Evolutionary conservation across 1,284 basidiomycete genomes (phyloP).

Genomic region (Blastosporella zonata): DNA sequence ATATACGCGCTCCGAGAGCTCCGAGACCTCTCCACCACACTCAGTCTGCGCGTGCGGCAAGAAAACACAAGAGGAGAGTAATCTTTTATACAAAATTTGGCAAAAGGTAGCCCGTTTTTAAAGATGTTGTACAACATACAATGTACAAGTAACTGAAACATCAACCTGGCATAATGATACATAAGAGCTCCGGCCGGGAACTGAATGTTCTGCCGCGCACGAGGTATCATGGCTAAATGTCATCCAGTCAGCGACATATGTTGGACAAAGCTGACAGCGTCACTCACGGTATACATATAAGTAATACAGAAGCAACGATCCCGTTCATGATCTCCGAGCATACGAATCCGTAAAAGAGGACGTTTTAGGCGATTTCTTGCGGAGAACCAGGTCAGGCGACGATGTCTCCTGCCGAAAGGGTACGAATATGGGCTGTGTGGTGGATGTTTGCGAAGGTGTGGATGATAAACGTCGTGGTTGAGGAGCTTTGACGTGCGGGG

Average conservation of each 20-base stretch:
- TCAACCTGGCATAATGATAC: not conserved
- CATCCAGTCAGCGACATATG: not conserved
- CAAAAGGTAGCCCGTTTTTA: no score
- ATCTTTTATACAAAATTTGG: no score
- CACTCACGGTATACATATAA: not conserved
- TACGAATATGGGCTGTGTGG: constrained; percentile 45
- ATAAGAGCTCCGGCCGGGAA: constrained; percentile 18
- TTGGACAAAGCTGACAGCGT: not conserved
- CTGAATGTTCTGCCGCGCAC: no score
- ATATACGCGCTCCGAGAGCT: no score
- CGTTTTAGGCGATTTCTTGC: constrained; percentile 39
- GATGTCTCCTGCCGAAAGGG: constrained; percentile 53
- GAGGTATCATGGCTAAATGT: constrained; percentile 12
- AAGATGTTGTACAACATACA: no score
- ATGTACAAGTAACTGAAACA: not conserved
- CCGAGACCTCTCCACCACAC: no score
- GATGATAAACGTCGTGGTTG: constrained; percentile 22
- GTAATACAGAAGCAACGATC: not conserved
- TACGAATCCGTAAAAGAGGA: constrained; percentile 10
- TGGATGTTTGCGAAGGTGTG: constrained; percentile 17
- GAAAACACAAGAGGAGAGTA: no score
- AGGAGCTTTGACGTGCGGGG: constrained; percentile 19
- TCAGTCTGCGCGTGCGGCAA: no score
- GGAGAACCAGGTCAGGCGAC: constrained; percentile 56
- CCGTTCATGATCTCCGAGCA: constrained; percentile 11